These are phyloP conservation scores for Evernia prunastri DNA, from an alignment of 495 filamentous ascomycete genomes.

Conservation along the genomic window DNA sequence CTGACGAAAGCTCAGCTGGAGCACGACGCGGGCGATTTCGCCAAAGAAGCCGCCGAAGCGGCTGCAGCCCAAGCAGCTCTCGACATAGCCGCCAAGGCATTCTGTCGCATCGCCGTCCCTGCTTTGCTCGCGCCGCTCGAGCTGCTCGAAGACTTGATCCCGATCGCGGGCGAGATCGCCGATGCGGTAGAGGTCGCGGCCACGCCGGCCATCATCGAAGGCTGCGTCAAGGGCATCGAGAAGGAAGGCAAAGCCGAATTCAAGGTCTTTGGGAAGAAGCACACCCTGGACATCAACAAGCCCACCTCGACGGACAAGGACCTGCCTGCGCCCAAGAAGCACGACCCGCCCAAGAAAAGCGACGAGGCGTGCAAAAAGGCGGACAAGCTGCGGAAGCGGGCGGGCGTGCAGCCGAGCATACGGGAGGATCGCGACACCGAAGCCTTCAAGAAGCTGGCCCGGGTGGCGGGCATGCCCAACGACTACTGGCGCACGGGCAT, in stretches of 20 bases:
- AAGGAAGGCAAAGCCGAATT: constrained; percentile 29
- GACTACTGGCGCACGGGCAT: too few relatives aligned
- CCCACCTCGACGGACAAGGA: constrained; percentile 1
- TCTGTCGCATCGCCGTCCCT: constrained; percentile 29
- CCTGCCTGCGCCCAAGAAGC: not conserved
- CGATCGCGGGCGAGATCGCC: constrained; percentile 25
- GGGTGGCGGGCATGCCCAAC: too few relatives aligned
- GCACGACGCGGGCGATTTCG: constrained; percentile 22
- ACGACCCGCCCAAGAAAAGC: not conserved
- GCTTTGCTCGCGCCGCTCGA: constrained; percentile 28
- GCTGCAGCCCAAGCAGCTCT: constrained; percentile 27
- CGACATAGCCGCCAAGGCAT: constrained; percentile 30
- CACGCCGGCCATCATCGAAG: constrained; percentile 24
- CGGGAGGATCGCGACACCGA: too few relatives aligned
- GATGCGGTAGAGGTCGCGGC: constrained; percentile 23
- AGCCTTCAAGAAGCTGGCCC: too few relatives aligned
- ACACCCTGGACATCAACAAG: constrained; percentile 22
- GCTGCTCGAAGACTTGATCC: constrained; percentile 27
- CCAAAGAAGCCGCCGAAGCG: constrained; percentile 25
- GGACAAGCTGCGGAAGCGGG: not conserved
- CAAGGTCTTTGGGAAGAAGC: constrained; percentile 27
- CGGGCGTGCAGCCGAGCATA: too few relatives aligned
- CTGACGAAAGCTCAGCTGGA: constrained; percentile 16
- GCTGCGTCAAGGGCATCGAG: constrained; percentile 27
- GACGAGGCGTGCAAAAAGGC: not conserved